phyloP scores from a whole-genome alignment of 352 stramenopile genomes.

The Globisporangium polare region DNA sequence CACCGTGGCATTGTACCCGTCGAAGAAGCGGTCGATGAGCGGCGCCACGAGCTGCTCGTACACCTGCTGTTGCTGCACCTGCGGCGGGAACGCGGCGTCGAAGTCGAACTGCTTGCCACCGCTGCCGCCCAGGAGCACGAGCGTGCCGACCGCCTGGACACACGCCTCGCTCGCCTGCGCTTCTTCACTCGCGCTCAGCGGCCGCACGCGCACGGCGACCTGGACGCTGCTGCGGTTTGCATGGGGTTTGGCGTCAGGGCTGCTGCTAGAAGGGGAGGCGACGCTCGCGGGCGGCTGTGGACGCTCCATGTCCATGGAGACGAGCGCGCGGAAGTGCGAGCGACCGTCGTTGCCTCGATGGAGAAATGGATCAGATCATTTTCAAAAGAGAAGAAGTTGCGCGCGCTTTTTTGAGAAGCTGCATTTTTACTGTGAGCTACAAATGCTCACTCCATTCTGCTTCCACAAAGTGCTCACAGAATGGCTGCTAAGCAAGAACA shows the following conservation, averaged over 20 bases:
- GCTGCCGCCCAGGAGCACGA: constrained; percentile 35
- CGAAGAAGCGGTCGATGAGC: constrained; percentile 85
- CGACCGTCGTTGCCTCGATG: neutral
- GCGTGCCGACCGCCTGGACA: constrained; percentile 18
- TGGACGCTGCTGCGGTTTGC: constrained; percentile 30
- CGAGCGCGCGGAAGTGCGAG: neutral
- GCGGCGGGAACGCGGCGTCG: constrained; percentile 64
- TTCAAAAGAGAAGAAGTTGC: too few species aligned
- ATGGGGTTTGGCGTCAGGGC: neutral
- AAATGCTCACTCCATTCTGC: too few species aligned
- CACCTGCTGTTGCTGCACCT: constrained; percentile 28
- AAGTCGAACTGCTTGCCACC: constrained; percentile 69
- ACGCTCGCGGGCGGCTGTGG: neutral
- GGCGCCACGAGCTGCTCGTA: constrained; percentile 52
- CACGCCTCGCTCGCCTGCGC: constrained; percentile 38
- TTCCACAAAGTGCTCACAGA: too few species aligned
- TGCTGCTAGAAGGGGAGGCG: neutral
- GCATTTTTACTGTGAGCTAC: too few species aligned
- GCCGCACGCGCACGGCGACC: constrained; percentile 50
- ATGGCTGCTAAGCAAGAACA: too few species aligned
- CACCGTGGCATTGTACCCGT: constrained; percentile 94
- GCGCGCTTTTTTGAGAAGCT: too few species aligned
- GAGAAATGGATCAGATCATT: neutral
- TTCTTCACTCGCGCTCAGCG: constrained; percentile 35
- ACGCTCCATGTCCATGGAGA: constrained; percentile 2